Percentiles rank a stretch among this genome's conserved stretches.
These are phyloP conservation scores for Diaporthe ilicicola DNA, from an alignment of 2,329 filamentous ascomycete genomes.

Conservation along the genomic window DNA sequence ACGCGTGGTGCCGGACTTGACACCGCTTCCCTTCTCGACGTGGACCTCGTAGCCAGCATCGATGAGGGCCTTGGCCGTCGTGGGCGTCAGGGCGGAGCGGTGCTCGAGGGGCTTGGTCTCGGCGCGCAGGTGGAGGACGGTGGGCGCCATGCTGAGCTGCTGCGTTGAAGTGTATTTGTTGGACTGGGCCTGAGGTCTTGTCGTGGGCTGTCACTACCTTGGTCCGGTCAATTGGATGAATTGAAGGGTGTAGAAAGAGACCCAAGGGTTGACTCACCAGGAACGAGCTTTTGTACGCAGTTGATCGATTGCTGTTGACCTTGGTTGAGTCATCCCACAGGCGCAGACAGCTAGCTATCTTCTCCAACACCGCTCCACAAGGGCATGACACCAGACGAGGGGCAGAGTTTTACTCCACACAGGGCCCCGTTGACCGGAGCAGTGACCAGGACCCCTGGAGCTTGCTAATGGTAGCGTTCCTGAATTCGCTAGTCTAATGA, in stretches of 20 bases:
- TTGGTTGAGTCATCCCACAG: conserved; percentile 11
- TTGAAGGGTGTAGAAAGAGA: background rate
- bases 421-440: conserved; percentile 23
- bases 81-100: conserved; percentile 55
- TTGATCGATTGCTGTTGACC: conserved; percentile 18
- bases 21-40: conserved; percentile 61
- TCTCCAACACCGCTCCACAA: background rate
- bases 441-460: conserved; percentile 8
- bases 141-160: conserved; percentile 43
- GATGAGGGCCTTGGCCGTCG: conserved; percentile 62
- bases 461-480: background rate
- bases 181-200: background rate
- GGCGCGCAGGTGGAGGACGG: conserved; percentile 62
- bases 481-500: conserved; percentile 13
- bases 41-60: conserved; percentile 75
- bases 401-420: conserved; percentile 28
- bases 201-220: background rate
- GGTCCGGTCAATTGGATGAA: conserved; percentile 22
- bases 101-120: conserved; percentile 68
- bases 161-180: background rate
- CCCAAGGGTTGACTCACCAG: conserved; percentile 9
- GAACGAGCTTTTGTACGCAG: background rate
- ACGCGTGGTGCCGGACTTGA: conserved; percentile 61
- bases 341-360: background rate
- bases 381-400: conserved; percentile 16